Evolutionary conservation across 352 stramenopile genomes (phyloP).

Genomic region (Phytophthora aleatoria): DNA sequence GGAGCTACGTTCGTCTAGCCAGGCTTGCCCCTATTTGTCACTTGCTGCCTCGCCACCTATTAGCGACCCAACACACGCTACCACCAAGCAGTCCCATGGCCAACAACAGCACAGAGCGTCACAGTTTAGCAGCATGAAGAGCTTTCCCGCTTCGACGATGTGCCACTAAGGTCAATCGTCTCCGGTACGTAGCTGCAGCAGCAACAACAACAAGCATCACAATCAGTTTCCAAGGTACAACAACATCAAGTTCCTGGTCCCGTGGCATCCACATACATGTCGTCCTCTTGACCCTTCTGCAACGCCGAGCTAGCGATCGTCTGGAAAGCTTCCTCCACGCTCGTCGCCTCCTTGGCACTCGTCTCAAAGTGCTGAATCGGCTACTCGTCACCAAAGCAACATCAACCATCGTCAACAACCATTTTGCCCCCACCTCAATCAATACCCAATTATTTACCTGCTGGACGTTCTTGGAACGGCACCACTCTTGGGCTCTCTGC

Average conservation of each 20-base stretch:
- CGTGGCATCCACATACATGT: slow-evolving; percentile 61
- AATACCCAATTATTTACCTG: slow-evolving; percentile 39
- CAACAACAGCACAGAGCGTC: slow-evolving; percentile 5
- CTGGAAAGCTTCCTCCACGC: slow-evolving; percentile 97
- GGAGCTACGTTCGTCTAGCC: slow-evolving; percentile 22
- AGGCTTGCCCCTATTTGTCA: slow-evolving; percentile 7
- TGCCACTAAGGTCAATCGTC: slow-evolving; percentile 85
- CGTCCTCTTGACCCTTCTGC: slow-evolving; percentile 85
- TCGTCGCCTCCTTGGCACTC: slow-evolving; percentile 96
- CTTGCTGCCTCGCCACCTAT: slow-evolving; percentile 1
- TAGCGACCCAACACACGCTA: background rate
- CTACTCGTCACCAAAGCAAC: slow-evolving; percentile 34
- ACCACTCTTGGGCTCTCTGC: slow-evolving; percentile 94
- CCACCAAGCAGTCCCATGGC: background rate
- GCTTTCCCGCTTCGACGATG: slow-evolving; percentile 69
- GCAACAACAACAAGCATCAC: slow-evolving; percentile 1
- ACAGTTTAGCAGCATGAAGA: slow-evolving; percentile 70
- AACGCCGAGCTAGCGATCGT: slow-evolving; percentile 91
- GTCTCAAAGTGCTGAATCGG: slow-evolving; percentile 97
- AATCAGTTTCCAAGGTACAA: slow-evolving; percentile 1
- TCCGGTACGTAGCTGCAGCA: slow-evolving; percentile 75
- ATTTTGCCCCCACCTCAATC: background rate
- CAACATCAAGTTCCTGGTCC: background rate
- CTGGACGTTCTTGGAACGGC: slow-evolving; percentile 82
- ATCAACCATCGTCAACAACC: background rate